Percentiles rank a stretch among this genome's conserved stretches.
These are phyloP conservation scores for Gossypium stocksii DNA, from an alignment of 345 rosid genomes.

Conservation along the genomic window DNA sequence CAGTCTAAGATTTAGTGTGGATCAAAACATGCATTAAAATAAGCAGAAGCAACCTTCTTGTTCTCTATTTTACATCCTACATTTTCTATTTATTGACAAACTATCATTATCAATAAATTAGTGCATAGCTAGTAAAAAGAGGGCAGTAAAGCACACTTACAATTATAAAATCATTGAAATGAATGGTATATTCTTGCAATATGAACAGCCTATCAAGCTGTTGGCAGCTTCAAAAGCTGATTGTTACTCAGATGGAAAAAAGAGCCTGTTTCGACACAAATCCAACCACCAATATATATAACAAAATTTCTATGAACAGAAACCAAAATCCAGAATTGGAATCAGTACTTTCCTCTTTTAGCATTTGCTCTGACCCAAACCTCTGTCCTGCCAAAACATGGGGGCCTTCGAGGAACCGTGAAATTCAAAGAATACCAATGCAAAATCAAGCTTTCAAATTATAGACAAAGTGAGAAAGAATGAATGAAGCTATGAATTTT, in stretches of 20 bases:
- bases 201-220: not conserved
- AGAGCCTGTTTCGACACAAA: no score
- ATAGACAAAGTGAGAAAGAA: no score
- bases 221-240: not conserved
- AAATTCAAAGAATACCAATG: conserved; percentile 46
- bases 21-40: not conserved
- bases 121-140: not conserved
- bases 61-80: not conserved
- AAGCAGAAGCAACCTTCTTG: not conserved
- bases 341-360: no score
- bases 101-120: not conserved
- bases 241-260: no score
- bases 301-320: not conserved
- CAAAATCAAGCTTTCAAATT: conserved; percentile 27
- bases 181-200: no score
- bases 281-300: not conserved
- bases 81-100: not conserved
- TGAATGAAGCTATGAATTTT: no score
- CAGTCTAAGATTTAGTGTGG: not conserved
- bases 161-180: no score
- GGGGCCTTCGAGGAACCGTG: conserved; percentile 37
- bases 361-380: no score
- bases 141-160: not conserved
- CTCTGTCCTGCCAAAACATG: conserved; percentile 40
- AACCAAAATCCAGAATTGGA: not conserved